Percentiles rank a stretch among this genome's conserved stretches.
These are phyloP conservation scores for Alternaria sp. DNA, from an alignment of 2,329 filamentous ascomycete genomes.

Conservation along the genomic window DNA sequence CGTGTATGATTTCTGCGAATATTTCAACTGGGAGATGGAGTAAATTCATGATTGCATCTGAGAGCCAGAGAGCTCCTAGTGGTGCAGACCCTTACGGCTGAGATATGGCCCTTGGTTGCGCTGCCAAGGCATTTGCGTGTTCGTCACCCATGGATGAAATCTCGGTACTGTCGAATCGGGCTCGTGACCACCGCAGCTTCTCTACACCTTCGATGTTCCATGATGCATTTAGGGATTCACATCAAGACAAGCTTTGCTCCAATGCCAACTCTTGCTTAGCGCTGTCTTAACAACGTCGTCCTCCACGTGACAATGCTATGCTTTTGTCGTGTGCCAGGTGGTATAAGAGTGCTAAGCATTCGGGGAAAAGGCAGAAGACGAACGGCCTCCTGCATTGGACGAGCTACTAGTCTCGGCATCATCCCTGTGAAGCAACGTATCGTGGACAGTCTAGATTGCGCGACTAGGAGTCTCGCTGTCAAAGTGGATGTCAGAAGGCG, in stretches of 20 bases:
- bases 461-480: background rate
- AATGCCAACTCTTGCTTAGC: background rate
- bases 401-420: background rate
- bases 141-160: background rate
- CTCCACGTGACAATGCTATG: background rate
- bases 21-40: background rate
- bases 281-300: background rate
- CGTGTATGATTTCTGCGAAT: background rate
- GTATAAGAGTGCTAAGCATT: background rate
- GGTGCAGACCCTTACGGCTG: background rate
- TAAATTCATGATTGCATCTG: background rate
- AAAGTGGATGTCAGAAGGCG: background rate
- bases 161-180: background rate
- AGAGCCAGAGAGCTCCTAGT: background rate
- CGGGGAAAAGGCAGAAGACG: background rate
- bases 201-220: background rate
- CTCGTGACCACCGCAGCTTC: background rate
- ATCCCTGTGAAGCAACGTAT: conserved; percentile 1
- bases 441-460: conserved; percentile 1
- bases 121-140: background rate
- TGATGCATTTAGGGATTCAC: background rate
- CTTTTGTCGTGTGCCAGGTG: background rate
- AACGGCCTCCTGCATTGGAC: background rate
- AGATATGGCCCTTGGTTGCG: background rate
- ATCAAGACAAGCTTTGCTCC: background rate